Percentiles rank a stretch among this genome's conserved stretches.
Evolutionary conservation across 140 eudicot genomes (phyloP).

Genomic region (Flaveria floridana): DNA sequence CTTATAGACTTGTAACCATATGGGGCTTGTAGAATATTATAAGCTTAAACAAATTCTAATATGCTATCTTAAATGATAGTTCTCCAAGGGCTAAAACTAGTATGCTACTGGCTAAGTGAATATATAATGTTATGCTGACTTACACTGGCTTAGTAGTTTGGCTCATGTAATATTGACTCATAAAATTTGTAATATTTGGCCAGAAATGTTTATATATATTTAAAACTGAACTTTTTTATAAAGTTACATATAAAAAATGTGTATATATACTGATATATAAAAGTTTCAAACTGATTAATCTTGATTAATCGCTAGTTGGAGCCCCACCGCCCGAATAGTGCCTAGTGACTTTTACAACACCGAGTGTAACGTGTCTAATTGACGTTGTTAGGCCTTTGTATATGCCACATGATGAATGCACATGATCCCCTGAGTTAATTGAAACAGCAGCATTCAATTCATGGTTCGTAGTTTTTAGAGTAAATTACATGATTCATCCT

Average conservation of each 20-base stretch:
- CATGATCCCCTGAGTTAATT: too few species aligned
- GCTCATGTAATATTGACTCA: background rate
- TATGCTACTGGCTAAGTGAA: background rate
- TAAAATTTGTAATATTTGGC: background rate
- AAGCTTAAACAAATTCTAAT: background rate
- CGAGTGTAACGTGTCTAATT: background rate
- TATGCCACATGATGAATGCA: background rate
- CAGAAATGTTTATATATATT: background rate
- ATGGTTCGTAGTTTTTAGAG: too few species aligned
- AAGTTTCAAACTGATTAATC: too few species aligned
- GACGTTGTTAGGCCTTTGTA: background rate
- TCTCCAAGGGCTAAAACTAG: background rate
- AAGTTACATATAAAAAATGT: too few species aligned
- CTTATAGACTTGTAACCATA: background rate
- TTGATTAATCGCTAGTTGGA: too few species aligned
- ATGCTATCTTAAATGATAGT: background rate
- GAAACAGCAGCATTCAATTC: too few species aligned
- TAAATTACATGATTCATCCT: too few species aligned
- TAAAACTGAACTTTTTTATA: too few species aligned
- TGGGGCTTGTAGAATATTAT: constrained; percentile 8
- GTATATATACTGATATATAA: too few species aligned
- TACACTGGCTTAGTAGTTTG: background rate
- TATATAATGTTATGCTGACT: background rate
- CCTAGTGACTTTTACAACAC: too few species aligned
- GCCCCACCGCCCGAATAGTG: too few species aligned